phyloP scores from a whole-genome alignment of 345 rosid species.

The Lepidium aucheri region DNA sequence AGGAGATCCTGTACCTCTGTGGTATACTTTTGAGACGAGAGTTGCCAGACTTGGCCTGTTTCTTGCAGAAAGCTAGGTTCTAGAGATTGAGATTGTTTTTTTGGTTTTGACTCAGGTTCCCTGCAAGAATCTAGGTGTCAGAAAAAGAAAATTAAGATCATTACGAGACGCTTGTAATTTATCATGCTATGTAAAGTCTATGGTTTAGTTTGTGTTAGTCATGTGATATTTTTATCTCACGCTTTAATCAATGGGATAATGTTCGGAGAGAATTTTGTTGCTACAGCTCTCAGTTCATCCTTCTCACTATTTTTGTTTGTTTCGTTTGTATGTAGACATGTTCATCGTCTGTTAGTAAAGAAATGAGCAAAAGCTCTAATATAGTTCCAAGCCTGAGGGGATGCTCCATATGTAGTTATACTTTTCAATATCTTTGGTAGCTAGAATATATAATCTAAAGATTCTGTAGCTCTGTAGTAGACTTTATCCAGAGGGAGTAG shows the following conservation, averaged over 20 bases:
- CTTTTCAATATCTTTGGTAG: background rate
- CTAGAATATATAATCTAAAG: background rate
- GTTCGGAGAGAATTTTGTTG: background rate
- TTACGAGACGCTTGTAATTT: background rate
- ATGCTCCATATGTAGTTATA: background rate
- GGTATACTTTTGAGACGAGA: background rate
- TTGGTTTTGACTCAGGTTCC: background rate
- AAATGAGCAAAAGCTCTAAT: background rate
- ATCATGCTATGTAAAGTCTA: background rate
- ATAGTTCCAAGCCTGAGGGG: background rate
- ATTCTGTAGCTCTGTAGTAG: background rate
- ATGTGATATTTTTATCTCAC: background rate
- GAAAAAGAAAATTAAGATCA: conserved; percentile 2
- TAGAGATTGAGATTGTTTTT: background rate
- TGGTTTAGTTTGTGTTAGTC: background rate
- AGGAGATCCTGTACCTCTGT: background rate
- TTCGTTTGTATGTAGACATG: background rate
- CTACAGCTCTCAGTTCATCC: background rate
- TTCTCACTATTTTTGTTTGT: background rate
- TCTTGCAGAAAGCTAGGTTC: background rate
- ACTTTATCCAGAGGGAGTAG: background rate
- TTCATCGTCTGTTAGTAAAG: background rate
- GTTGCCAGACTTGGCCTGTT: background rate
- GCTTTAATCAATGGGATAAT: background rate
- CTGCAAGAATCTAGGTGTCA: background rate